Evolutionary conservation across 2,329 filamentous ascomycete genomes (phyloP).

Genomic region (Botrytis galanthina): DNA sequence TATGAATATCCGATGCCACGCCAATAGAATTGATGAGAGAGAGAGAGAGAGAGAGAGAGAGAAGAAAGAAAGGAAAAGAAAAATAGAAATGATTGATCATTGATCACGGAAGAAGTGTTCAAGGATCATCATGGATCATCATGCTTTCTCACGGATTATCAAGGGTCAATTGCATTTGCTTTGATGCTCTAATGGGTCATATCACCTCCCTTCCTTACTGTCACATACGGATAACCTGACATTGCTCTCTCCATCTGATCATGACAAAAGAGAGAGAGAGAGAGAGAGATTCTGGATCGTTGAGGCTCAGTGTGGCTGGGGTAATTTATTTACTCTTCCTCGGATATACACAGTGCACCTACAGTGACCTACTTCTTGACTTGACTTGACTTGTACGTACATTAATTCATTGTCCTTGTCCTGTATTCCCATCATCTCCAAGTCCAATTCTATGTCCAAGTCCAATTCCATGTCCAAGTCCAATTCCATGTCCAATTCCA

Average conservation of each 20-base stretch:
- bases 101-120: not conserved
- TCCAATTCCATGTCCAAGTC: not conserved
- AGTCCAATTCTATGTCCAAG: not conserved
- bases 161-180: not conserved
- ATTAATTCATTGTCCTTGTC: not conserved
- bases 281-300: not conserved
- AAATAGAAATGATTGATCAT: not conserved
- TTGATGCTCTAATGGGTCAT: not conserved
- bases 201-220: not conserved
- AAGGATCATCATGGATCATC: not conserved
- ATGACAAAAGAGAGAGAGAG: not conserved
- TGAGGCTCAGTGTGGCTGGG: constrained; percentile 14
- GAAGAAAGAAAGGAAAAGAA: not conserved
- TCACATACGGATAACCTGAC: not conserved
- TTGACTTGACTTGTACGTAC: not conserved
- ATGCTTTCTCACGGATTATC: not conserved
- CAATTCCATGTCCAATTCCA: not conserved
- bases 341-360: not conserved
- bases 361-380: too few species aligned
- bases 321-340: not conserved
- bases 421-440: not conserved
- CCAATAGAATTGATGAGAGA: not conserved
- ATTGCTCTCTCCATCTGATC: not conserved
- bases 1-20: constrained; percentile 12
- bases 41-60: not conserved